A percentile compares a stretch with the other conserved stretches of the same genome.
phyloP scores from a whole-genome alignment of 2,329 filamentous ascomycete genomes.

The Botryotinia globosa region DNA sequence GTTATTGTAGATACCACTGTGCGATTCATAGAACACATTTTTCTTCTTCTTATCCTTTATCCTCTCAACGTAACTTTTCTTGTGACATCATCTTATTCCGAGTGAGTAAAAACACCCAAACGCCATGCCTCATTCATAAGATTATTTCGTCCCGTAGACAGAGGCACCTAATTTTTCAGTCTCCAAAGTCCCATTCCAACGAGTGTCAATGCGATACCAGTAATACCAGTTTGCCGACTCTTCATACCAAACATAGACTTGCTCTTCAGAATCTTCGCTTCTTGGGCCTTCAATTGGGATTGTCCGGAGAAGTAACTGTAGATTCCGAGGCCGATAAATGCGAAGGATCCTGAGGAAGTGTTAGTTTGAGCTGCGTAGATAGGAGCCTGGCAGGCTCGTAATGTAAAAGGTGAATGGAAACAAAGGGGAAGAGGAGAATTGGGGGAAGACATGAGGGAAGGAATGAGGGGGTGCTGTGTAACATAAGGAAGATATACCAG shows the following conservation, averaged over 20 bases:
- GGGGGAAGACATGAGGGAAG: too few species aligned
- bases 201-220: constrained; percentile 63
- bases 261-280: constrained; percentile 63
- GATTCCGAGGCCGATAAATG: constrained; percentile 70
- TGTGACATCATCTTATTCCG: not conserved
- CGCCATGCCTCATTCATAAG: not conserved
- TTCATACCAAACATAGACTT: constrained; percentile 70
- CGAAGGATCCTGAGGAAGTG: constrained; percentile 59
- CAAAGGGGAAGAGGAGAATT: not conserved
- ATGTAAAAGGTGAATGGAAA: not conserved
- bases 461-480: not conserved
- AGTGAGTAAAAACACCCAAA: not conserved
- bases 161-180: constrained; percentile 34
- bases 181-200: constrained; percentile 67
- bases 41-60: not conserved
- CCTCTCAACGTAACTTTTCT: not conserved
- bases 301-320: constrained; percentile 78
- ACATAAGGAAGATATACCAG: constrained; percentile 27
- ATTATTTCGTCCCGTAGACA: not conserved
- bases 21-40: not conserved
- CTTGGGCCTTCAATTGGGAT: constrained; percentile 65
- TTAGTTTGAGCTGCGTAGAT: not conserved
- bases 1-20: constrained; percentile 1
- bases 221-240: constrained; percentile 65
- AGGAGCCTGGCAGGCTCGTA: not conserved